Evolutionary conservation across 2,329 filamentous ascomycete genomes (phyloP), one percentile per base, ranked within the genome.

Genomic region (Purpureocillium lavendulum): DNA sequence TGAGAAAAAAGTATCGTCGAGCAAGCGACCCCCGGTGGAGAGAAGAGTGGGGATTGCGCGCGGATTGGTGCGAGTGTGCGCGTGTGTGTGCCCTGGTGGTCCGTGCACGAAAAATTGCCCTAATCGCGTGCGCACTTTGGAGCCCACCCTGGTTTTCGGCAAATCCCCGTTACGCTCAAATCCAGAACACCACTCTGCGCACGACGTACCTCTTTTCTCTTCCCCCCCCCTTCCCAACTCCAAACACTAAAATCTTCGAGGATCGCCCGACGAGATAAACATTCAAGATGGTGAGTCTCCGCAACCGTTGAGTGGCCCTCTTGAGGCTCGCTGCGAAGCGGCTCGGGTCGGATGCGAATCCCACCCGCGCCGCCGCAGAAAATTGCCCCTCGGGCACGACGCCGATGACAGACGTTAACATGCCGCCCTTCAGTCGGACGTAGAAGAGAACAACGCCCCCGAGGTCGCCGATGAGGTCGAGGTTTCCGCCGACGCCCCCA

Each of bases 401-500:
- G 31, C 31, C 31, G n/a, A 33, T 15, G 16, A 36, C 13, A 37
- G 36, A n/a, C 11, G 34, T 47, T 48, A 48, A 47, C 39, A 29
- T 37, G 31, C 16, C 31, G 18, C 39, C 41, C 43, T 42, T 48
- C 56, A 96, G 92, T 97, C 90, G 88, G 90, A 97, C 88, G 90
- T 90, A 97, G 92, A 97, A 96, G 90, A 97, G 84, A 88, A 82
- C 72, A 84, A 80, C 71, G 81, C 82, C 70, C 83, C 86, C 71
- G 84, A 86, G 65, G 88, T 79, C 64, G 67, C 70, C 63, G 80
- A 84, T 66, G 92, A 96, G 78, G 89, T 97, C 71, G 90, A 97
- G 74, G 88, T 96, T 67, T 84, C 84, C 65, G 88, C 85, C 70
- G 89, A 95, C 75, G 84, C 83, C 66, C 81, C 81, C 67, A 87